Conservation (phyloP, 495 filamentous ascomycete genomes). For the Amorphotheca resinae region DNA sequence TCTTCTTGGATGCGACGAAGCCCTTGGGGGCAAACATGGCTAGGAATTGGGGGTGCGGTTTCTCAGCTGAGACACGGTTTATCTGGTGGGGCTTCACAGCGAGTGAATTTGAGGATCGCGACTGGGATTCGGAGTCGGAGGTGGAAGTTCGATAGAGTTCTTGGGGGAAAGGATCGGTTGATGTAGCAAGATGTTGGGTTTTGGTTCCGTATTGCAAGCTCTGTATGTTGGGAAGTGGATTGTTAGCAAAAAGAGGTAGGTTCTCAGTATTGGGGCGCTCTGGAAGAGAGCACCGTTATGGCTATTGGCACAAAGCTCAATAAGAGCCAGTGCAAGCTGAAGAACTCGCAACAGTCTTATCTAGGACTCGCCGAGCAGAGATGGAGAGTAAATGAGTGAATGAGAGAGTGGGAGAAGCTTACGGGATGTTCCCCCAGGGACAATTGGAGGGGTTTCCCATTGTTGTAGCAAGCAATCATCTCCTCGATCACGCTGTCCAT, state of each 20-base stretch:
- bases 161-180: conserved; percentile 11
- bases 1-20: conserved; percentile 38
- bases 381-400: too few species aligned
- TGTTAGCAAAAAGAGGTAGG: too few species aligned
- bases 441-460: conserved; percentile 47
- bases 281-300: too few species aligned
- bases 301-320: too few species aligned
- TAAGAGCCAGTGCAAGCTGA: too few species aligned
- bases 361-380: too few species aligned
- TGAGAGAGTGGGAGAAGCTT: conserved; percentile 27
- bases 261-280: too few species aligned
- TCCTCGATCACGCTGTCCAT: conserved; percentile 55
- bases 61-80: background rate
- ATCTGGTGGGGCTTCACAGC: background rate
- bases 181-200: conserved; percentile 36
- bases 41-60: background rate
- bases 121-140: conserved; percentile 22
- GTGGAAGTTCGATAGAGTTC: conserved; percentile 13
- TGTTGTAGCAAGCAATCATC: conserved; percentile 52
- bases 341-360: too few species aligned
- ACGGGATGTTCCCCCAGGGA: conserved; percentile 43
- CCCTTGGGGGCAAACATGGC: conserved; percentile 35
- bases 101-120: background rate
- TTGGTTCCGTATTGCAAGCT: conserved; percentile 41
- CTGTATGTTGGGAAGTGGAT: conserved; percentile 19